Base-by-base conservation (phyloP, 2,329 filamentous ascomycete genomes). In the Madurella mycetomatis region DNA sequence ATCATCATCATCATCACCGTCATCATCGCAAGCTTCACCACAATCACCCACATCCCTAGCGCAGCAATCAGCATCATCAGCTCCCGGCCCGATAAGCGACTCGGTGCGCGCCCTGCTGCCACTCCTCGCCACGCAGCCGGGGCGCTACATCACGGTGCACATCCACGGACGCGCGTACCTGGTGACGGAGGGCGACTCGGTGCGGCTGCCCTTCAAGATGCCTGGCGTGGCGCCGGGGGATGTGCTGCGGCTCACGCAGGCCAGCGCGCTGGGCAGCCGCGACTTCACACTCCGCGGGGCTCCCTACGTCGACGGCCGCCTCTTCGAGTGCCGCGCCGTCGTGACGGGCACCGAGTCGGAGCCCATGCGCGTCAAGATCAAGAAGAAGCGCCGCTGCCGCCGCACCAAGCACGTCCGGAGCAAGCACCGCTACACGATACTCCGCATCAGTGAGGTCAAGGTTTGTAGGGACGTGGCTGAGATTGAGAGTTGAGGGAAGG, bases 391-490 rank as follows among this genome's bases (percentile, higher is more conserved):
- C 76, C 88, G 83, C 66, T 87, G 87, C 70, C 76, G 89, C 67
- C 80, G 87, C 67, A 80, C 82, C 47, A 90, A 85, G 76, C 83
- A 81, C 55, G 87, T 94, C 9, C 86, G 80, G 75, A 96, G 90
- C 77, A 96, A 99, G 81, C 90, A 95, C 69, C 80, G 83, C 66
- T 96, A 88, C 72, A 99, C 94, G 2, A 82, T 96, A 18, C 68
- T 99, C 72, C 81, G 85, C 67, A 87, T 99, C 60, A 87, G 87
- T 67, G 89, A 97, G 72, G 68, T 97, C 59, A 86, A 81, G 67
- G 78, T 95, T 54, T 76, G 72, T 57, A 41, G 31, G 5, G 61
- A 56, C 46, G 16, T n/a, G 37, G 48, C 47, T 17, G 46, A 58
- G 41, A 41, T 55, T 51, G 45, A 51, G 45, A 31, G 37, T 46